These are phyloP conservation scores for Suillus clintonianus DNA, from an alignment of 768 basidiomycete genomes.

Conservation along the genomic window DNA sequence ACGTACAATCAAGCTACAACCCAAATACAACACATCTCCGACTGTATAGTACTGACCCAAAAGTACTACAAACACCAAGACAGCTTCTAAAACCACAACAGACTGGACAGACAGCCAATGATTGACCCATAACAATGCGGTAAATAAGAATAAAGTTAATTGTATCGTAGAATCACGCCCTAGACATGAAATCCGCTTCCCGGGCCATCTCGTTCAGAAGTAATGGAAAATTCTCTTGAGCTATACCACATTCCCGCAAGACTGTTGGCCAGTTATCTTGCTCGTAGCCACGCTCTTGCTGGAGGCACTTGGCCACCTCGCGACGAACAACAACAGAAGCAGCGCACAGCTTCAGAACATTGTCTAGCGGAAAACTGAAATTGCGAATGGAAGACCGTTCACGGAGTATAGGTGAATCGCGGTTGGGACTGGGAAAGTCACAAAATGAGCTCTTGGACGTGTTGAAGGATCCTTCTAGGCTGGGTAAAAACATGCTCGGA, in stretches of 20 bases:
- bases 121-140: not conserved
- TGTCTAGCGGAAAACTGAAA: slow-evolving; percentile 20
- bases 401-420: not conserved
- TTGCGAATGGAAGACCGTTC: not conserved
- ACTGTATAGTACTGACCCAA: not conserved
- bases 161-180: not conserved
- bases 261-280: slow-evolving; percentile 27
- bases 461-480: not conserved
- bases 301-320: slow-evolving; percentile 26
- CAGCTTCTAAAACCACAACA: not conserved
- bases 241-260: slow-evolving; percentile 23
- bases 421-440: slow-evolving; percentile 17
- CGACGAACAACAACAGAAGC: slow-evolving; percentile 17
- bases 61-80: not conserved
- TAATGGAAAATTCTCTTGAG: slow-evolving; percentile 11
- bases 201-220: slow-evolving; percentile 30
- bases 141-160: not conserved
- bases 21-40: not conserved
- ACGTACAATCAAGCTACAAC: not conserved
- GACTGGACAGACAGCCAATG: too few relatives aligned
- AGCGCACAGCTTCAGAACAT: slow-evolving; percentile 16
- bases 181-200: slow-evolving; percentile 17
- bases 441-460: not conserved
- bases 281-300: slow-evolving; percentile 25
- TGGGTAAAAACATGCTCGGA: not conserved